Conservation (phyloP, 23 red algal species). For the Pyropia yezoensis region DNA sequence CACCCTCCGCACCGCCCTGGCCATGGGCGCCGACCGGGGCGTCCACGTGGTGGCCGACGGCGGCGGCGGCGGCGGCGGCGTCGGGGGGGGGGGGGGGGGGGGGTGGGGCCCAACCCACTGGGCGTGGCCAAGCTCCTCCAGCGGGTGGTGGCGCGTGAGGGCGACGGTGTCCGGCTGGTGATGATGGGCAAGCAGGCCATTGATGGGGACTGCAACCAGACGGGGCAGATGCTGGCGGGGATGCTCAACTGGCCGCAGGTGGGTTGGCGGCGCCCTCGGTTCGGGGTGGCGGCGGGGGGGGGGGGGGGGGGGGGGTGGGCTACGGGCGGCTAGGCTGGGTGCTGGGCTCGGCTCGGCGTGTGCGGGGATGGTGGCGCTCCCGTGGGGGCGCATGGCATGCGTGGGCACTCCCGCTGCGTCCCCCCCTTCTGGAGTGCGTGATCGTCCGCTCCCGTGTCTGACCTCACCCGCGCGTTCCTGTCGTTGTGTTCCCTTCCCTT, state of each 20-base stretch:
- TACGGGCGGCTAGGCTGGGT: too few species aligned
- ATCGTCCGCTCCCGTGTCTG: neutral
- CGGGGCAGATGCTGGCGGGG: slow-evolving; percentile 85
- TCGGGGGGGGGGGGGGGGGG: neutral
- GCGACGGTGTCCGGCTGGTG: slow-evolving; percentile 24
- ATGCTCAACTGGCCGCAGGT: slow-evolving; percentile 93
- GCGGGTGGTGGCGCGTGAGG: slow-evolving; percentile 34
- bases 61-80: neutral
- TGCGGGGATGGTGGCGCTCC: too few species aligned
- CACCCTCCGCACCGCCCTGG: slow-evolving; percentile 78
- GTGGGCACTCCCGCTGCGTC: too few species aligned
- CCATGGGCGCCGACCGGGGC: slow-evolving; percentile 84
- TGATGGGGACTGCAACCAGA: slow-evolving; percentile 95
- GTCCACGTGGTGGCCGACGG: slow-evolving; percentile 52
- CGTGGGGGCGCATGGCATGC: too few species aligned
- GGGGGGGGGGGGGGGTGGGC: too few species aligned
- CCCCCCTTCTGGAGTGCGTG: too few species aligned
- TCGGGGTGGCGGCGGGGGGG: neutral
- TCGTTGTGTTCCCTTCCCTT: neutral
- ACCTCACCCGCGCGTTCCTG: neutral
- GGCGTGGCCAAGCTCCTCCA: slow-evolving; percentile 40
- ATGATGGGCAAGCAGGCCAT: slow-evolving; percentile 96
- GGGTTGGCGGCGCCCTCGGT: neutral
- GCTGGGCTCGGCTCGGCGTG: too few species aligned
- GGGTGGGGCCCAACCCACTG: slow-evolving; percentile 39